A percentile compares a stretch with the other conserved stretches of the same genome.
Evolutionary conservation across 2,329 filamentous ascomycete genomes (phyloP).

Genomic region (Colletotrichum incanum): DNA sequence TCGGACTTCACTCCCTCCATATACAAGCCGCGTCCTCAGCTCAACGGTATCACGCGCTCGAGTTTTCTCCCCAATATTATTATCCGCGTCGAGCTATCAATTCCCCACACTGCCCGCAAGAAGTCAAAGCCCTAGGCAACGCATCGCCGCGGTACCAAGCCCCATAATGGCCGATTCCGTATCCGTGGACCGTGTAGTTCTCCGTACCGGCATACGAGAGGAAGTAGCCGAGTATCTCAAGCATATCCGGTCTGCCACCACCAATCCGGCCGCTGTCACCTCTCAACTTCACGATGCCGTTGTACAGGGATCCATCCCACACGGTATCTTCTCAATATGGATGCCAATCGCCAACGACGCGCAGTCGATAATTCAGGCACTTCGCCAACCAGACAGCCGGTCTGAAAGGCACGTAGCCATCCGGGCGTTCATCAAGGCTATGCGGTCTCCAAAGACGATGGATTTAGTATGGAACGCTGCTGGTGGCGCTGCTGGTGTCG

Average conservation of each 20-base stretch:
- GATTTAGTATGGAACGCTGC: conserved; percentile 8
- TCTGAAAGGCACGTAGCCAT: not conserved
- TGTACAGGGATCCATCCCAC: conserved; percentile 9
- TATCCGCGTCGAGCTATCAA: no score
- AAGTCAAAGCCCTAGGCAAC: not conserved
- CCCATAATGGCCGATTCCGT: conserved; percentile 1
- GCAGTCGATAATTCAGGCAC: not conserved
- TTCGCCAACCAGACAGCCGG: conserved; percentile 5
- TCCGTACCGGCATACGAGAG: conserved; percentile 10
- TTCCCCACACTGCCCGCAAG: not conserved
- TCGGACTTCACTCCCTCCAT: not conserved
- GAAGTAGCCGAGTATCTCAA: conserved; percentile 16
- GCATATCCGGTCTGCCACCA: not conserved
- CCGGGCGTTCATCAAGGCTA: conserved; percentile 6
- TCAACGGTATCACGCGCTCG: not conserved
- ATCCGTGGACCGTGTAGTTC: conserved; percentile 6
- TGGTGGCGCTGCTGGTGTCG: conserved; percentile 15
- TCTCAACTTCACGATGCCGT: conserved; percentile 13
- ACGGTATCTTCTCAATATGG: conserved; percentile 14
- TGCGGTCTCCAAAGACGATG: conserved; percentile 11
- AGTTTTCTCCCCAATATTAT: not conserved
- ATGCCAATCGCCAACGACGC: conserved; percentile 6
- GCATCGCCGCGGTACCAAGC: not conserved
- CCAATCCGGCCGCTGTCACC: conserved; percentile 13
- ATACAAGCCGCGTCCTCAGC: not conserved